phyloP scores from a whole-genome alignment of 352 stramenopile genomes.

The Globisporangium echinulatum region DNA sequence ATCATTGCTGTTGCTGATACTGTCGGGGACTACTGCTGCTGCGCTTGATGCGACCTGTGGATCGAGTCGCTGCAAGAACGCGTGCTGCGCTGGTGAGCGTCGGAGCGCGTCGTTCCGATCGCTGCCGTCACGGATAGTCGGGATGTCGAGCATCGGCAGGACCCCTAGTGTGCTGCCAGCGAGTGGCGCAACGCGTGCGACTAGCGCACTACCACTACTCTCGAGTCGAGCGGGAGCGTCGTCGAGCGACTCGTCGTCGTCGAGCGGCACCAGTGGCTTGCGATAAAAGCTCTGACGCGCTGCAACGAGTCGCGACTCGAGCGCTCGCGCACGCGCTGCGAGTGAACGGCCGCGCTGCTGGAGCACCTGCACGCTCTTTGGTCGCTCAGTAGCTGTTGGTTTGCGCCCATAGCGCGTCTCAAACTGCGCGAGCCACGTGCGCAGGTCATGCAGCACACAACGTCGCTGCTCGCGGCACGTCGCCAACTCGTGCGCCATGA shows the following conservation, averaged over 20 bases:
- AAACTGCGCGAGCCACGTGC: slow-evolving; percentile 42
- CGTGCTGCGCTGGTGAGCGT: slow-evolving; percentile 61
- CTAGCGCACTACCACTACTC: too few relatives aligned
- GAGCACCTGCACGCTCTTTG: slow-evolving; percentile 26
- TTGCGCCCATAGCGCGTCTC: slow-evolving; percentile 50
- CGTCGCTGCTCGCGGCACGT: slow-evolving; percentile 31
- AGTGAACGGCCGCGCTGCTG: slow-evolving; percentile 29
- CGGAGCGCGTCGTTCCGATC: slow-evolving; percentile 4
- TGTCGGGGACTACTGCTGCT: background rate
- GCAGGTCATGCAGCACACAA: slow-evolving; percentile 34
- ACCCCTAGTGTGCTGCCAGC: slow-evolving; percentile 3
- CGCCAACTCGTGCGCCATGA: slow-evolving; percentile 37
- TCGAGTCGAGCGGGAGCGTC: background rate
- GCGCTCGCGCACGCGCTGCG: slow-evolving; percentile 29
- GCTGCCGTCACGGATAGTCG: background rate
- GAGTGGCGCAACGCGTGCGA: background rate
- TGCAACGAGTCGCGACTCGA: slow-evolving; percentile 22
- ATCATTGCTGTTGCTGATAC: background rate
- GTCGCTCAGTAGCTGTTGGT: slow-evolving; percentile 24
- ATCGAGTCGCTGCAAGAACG: slow-evolving; percentile 41
- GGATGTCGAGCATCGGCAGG: slow-evolving; percentile 12
- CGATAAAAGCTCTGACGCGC: slow-evolving; percentile 25
- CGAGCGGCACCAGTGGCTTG: slow-evolving; percentile 1
- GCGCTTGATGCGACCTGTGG: background rate
- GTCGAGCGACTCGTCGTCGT: slow-evolving; percentile 4